A percentile compares a stretch with the other conserved stretches of the same genome.
phyloP scores from a whole-genome alignment of 768 basidiomycete species.

The Nidula microcarpa region DNA sequence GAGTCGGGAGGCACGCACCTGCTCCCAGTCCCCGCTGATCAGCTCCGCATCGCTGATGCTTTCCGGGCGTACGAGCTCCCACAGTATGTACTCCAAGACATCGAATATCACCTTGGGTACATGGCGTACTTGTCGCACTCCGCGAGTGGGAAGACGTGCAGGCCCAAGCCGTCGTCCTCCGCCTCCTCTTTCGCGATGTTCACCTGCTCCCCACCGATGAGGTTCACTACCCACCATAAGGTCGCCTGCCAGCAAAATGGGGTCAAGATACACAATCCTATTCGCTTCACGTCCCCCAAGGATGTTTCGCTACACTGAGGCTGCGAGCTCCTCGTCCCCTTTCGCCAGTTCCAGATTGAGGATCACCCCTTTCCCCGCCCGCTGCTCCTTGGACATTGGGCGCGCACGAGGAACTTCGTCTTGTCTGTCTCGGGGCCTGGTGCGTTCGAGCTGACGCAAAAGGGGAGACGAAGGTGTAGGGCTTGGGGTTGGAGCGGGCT shows the following conservation, averaged over 20 bases:
- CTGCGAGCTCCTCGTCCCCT: conserved; percentile 82
- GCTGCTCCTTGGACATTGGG: conserved; percentile 90
- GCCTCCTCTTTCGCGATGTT: conserved; percentile 56
- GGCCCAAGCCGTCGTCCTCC: conserved; percentile 58
- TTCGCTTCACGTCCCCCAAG: conserved; percentile 81
- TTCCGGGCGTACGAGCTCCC: conserved; percentile 72
- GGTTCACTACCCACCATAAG: conserved; percentile 66
- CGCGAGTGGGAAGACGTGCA: conserved; percentile 61
- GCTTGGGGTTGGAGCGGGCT: conserved; percentile 43
- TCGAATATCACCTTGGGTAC: conserved; percentile 75
- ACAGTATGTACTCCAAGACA: conserved; percentile 65
- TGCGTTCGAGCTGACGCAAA: conserved; percentile 46
- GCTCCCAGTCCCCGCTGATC: conserved; percentile 27
- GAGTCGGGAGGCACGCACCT: conserved; percentile 14
- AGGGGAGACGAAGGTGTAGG: conserved; percentile 45
- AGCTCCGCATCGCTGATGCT: conserved; percentile 40
- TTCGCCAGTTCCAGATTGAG: conserved; percentile 75
- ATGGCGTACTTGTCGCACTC: conserved; percentile 67
- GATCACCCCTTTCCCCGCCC: conserved; percentile 76
- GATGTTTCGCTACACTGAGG: conserved; percentile 87
- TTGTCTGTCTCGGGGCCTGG: conserved; percentile 17
- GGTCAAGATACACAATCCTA: conserved; percentile 48
- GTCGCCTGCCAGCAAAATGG: conserved; percentile 8
- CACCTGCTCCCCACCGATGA: conserved; percentile 64
- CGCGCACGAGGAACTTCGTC: conserved; percentile 22